Evolutionary conservation across 208 protist species (phyloP).

Genomic region (Trypanosoma lewisi): DNA sequence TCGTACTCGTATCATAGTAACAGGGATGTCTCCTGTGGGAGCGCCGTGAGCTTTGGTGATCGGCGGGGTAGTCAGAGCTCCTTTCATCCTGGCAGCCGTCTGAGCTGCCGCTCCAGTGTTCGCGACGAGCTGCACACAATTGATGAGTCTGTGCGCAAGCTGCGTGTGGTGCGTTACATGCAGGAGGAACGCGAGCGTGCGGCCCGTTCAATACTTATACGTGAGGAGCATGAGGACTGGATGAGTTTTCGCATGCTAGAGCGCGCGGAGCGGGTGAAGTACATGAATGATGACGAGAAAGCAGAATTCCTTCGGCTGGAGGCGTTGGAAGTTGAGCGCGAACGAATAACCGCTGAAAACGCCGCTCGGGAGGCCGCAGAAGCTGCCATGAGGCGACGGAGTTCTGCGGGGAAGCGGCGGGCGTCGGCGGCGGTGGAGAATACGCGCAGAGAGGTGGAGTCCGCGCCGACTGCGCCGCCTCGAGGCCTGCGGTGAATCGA

Average conservation of each 20-base stretch:
- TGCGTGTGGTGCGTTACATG: conserved; percentile 85
- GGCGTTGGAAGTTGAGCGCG: conserved; percentile 40
- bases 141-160: conserved; percentile 80
- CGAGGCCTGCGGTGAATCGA: neutral
- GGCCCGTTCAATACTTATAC: conserved; percentile 56
- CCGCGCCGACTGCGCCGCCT: neutral
- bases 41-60: conserved; percentile 15
- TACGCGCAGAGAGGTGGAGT: conserved; percentile 34
- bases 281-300: conserved; percentile 73
- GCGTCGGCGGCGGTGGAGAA: conserved; percentile 15
- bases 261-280: conserved; percentile 69
- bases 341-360: conserved; percentile 38
- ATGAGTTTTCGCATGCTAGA: conserved; percentile 60
- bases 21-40: conserved; percentile 4
- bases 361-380: conserved; percentile 35
- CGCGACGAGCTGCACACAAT: conserved; percentile 71
- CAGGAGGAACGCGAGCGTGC: conserved; percentile 78
- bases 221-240: conserved; percentile 76
- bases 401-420: neutral
- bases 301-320: conserved; percentile 62
- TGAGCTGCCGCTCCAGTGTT: conserved; percentile 69
- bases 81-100: conserved; percentile 56
- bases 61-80: conserved; percentile 46
- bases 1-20: neutral
- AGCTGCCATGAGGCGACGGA: conserved; percentile 27